Conservation (phyloP, 305 asterid genomes). For the Caryopteris hybrid region DNA sequence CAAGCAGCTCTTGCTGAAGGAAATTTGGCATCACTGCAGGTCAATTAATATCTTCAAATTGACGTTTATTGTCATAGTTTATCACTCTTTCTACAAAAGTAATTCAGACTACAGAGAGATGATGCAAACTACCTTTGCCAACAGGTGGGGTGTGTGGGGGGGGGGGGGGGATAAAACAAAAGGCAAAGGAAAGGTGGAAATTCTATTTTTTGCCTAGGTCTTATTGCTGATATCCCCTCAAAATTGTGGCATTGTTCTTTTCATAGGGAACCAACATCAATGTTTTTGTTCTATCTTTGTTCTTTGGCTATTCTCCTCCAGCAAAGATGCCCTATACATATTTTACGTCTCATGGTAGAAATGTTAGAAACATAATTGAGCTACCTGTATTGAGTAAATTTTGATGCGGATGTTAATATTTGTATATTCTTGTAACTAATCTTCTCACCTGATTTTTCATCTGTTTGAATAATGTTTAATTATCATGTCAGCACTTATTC, state of each 20-base stretch:
- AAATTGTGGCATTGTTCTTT: background rate
- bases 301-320: constrained; percentile 7
- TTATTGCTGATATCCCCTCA: constrained; percentile 11
- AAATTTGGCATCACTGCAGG: constrained; percentile 91
- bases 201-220: constrained; percentile 12
- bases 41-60: constrained; percentile 22
- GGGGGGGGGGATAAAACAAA: too few relatives aligned
- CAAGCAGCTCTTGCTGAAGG: constrained; percentile 94
- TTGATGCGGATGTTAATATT: constrained; percentile 8
- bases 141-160: too few relatives aligned
- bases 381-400: constrained; percentile 4
- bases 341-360: background rate
- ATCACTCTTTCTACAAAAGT: constrained; percentile 10
- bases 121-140: background rate
- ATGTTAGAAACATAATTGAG: constrained; percentile 1
- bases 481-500: constrained; percentile 1
- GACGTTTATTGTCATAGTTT: constrained; percentile 8
- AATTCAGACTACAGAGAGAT: too few relatives aligned
- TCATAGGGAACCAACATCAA: background rate
- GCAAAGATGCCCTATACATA: background rate
- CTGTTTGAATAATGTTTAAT: constrained; percentile 11
- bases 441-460: constrained; percentile 7
- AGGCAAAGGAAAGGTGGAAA: constrained; percentile 2
- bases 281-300: background rate
- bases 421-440: constrained; percentile 15